Conservation (phyloP, 2,329 filamentous ascomycete genomes). For the Fusarium avenaceum region DNA sequence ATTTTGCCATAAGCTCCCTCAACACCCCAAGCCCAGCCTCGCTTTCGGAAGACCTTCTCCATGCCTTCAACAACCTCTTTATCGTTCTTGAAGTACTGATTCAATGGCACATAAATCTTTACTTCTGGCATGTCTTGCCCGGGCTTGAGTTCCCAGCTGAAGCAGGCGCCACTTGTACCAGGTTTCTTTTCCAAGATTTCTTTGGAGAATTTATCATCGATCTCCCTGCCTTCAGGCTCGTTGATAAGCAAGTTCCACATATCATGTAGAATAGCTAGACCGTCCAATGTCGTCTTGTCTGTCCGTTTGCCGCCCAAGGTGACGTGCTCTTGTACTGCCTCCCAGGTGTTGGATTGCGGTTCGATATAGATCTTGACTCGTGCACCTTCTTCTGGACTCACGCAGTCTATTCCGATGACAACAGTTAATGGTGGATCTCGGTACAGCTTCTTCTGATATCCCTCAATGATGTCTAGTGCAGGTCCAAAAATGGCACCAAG, state of each 20-base stretch:
- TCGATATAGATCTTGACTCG: conserved; percentile 49
- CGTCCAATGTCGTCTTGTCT: conserved; percentile 41
- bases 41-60: conserved; percentile 32
- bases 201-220: conserved; percentile 27
- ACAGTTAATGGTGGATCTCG: conserved; percentile 39
- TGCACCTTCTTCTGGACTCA: conserved; percentile 45
- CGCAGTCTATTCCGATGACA: conserved; percentile 48
- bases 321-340: conserved; percentile 43
- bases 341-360: conserved; percentile 43
- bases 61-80: conserved; percentile 17
- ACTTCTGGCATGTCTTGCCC: conserved; percentile 42
- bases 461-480: conserved; percentile 39
- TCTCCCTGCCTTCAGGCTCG: conserved; percentile 35
- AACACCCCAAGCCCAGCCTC: conserved; percentile 29
- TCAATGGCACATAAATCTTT: conserved; percentile 48
- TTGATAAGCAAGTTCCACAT: conserved; percentile 49
- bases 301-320: conserved; percentile 43
- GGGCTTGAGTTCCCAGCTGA: conserved; percentile 48
- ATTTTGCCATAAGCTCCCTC: conserved; percentile 32
- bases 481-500: conserved; percentile 25
- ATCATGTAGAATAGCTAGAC: conserved; percentile 39
- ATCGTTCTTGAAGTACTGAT: conserved; percentile 41
- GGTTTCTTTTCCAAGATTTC: conserved; percentile 22
- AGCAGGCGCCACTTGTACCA: conserved; percentile 42
- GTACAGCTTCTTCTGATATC: conserved; percentile 31